These are phyloP conservation scores for Colletotrichum australisinense DNA, from an alignment of 2,329 filamentous ascomycete genomes.

Conservation along the genomic window DNA sequence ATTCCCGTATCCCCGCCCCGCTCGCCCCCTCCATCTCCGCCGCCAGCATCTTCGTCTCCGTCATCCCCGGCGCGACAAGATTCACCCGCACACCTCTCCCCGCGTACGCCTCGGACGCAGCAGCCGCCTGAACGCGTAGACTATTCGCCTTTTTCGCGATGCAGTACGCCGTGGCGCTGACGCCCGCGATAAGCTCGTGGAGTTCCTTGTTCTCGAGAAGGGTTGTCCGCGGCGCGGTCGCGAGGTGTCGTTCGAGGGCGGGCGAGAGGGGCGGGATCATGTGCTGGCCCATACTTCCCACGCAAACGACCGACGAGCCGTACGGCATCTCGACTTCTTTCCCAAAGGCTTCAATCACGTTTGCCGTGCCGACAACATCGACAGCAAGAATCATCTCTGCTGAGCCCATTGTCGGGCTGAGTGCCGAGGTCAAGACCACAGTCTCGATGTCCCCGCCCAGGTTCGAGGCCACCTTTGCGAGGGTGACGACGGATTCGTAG, in stretches of 20 bases:
- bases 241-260: neutral
- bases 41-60: slow-evolving; percentile 21
- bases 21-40: neutral
- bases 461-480: neutral
- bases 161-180: neutral
- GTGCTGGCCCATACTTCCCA: slow-evolving; percentile 11
- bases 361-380: slow-evolving; percentile 2
- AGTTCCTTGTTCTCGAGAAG: neutral
- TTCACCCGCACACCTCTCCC: slow-evolving; percentile 5
- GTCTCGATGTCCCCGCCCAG: slow-evolving; percentile 11
- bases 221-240: neutral
- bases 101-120: neutral
- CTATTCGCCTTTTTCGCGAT: slow-evolving; percentile 14
- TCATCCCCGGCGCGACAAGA: slow-evolving; percentile 8
- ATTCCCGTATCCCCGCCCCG: neutral
- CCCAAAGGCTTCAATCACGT: neutral
- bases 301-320: slow-evolving; percentile 1
- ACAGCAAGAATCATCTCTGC: neutral
- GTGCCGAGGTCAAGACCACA: slow-evolving; percentile 13
- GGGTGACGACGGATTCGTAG: neutral
- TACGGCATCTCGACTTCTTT: neutral
- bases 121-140: slow-evolving; percentile 2
- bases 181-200: neutral
- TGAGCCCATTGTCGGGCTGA: neutral
- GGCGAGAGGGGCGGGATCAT: neutral